Evolutionary conservation across 2,329 filamentous ascomycete genomes (phyloP).

Genomic region (Fusarium succisae): DNA sequence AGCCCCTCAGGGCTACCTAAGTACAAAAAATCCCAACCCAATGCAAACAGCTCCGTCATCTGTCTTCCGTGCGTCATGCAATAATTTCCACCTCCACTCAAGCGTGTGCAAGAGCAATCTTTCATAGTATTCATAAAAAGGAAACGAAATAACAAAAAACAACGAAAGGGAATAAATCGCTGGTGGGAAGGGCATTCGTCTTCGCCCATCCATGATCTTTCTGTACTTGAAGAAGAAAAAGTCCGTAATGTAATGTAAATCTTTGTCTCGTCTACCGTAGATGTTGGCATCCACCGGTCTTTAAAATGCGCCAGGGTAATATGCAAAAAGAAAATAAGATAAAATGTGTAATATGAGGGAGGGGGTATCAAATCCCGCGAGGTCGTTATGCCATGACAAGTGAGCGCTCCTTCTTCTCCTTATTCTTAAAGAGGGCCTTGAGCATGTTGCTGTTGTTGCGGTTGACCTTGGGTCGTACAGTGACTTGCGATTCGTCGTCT

Average conservation of each 20-base stretch:
- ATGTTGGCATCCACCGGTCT: constrained; percentile 7
- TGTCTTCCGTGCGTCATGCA: constrained; percentile 34
- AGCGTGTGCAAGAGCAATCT: constrained; percentile 22
- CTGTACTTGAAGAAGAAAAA: background rate
- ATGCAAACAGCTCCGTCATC: constrained; percentile 35
- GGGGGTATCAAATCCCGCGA: background rate
- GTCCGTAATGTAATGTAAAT: constrained; percentile 1
- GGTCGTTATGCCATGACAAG: constrained; percentile 43
- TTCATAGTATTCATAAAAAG: constrained; percentile 14
- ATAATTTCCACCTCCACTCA: constrained; percentile 7
- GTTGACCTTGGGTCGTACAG: constrained; percentile 59
- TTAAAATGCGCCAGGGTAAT: constrained; percentile 18
- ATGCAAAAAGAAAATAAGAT: constrained; percentile 5
- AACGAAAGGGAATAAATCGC: constrained; percentile 22
- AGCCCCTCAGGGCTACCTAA: background rate
- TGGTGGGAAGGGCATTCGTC: constrained; percentile 15
- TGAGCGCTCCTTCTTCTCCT: constrained; percentile 56
- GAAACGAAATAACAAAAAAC: background rate
- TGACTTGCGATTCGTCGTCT: constrained; percentile 48
- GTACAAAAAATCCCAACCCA: background rate
- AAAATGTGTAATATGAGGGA: background rate
- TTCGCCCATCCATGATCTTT: constrained; percentile 27
- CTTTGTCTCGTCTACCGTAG: constrained; percentile 26
- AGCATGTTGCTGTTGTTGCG: constrained; percentile 62
- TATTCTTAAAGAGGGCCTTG: constrained; percentile 67